Conservation (phyloP, 441 rosid genomes). For the Euphorbia neoarborescens region DNA sequence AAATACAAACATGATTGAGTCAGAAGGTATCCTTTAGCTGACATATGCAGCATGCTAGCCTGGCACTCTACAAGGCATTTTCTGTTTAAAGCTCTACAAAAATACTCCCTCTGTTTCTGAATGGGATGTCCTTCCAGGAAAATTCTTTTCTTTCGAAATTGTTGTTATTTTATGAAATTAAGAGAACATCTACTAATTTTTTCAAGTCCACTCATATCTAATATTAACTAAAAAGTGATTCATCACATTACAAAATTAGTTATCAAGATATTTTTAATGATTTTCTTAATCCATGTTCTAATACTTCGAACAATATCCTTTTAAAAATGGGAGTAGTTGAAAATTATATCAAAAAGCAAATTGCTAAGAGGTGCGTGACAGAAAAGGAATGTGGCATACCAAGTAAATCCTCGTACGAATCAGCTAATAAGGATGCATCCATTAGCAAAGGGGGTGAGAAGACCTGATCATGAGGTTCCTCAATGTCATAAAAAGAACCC, state of each 20-base stretch:
- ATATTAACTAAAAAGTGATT: background rate
- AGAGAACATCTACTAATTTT: too few species aligned
- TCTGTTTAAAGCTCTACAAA: slow-evolving; percentile 5
- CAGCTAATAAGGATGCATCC: slow-evolving; percentile 66
- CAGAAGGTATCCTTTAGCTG: background rate
- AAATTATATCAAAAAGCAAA: background rate
- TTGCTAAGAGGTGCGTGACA: background rate
- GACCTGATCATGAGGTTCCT: slow-evolving; percentile 63
- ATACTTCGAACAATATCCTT: background rate
- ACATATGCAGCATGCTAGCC: background rate
- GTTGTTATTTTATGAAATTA: too few species aligned
- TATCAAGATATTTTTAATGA: background rate
- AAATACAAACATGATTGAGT: slow-evolving; percentile 1
- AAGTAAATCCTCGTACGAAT: slow-evolving; percentile 80
- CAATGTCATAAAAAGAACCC: slow-evolving; percentile 53
- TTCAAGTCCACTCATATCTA: too few species aligned
- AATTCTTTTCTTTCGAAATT: too few species aligned
- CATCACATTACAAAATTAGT: background rate
- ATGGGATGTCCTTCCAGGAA: background rate
- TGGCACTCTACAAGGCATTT: background rate
- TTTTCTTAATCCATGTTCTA: background rate
- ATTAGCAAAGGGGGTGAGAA: slow-evolving; percentile 88
- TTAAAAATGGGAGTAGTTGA: too few species aligned
- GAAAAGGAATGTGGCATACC: slow-evolving; percentile 39
- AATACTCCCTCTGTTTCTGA: background rate